phyloP scores from a whole-genome alignment of 257 asterid species.

The Solanum tacnaense region DNA sequence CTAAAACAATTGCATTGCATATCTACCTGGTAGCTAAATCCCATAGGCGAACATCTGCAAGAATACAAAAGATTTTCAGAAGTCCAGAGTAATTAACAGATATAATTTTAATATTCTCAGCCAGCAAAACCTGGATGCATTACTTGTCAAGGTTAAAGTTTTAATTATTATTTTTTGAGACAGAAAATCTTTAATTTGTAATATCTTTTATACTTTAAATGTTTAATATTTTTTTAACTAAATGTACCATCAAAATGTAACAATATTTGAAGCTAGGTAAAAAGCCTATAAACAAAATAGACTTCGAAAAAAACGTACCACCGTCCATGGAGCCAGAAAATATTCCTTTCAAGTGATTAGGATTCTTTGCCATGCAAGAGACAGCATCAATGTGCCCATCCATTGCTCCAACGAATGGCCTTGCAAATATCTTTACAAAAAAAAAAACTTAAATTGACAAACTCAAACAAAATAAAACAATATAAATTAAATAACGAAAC shows the following conservation, averaged over 20 bases:
- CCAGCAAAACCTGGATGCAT: background rate
- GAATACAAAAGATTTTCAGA: background rate
- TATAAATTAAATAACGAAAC: background rate
- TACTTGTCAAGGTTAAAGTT: background rate
- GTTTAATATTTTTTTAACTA: background rate
- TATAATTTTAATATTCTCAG: background rate
- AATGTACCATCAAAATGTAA: background rate
- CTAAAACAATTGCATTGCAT: background rate
- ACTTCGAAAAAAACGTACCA: conserved; percentile 27
- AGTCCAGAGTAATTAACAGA: background rate
- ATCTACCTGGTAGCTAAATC: conserved; percentile 79
- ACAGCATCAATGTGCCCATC: conserved; percentile 89
- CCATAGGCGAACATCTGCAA: conserved; percentile 95
- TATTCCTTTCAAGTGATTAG: conserved; percentile 66
- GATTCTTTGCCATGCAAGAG: conserved; percentile 86
- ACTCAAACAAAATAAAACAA: background rate
- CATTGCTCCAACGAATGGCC: conserved; percentile 91
- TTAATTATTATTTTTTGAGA: no score
- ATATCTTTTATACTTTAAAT: background rate
- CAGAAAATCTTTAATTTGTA: background rate
- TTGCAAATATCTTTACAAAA: conserved; percentile 53
- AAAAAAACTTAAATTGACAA: background rate
- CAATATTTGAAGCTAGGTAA: background rate
- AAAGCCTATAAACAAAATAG: background rate
- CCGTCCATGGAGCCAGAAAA: conserved; percentile 97